Percentiles rank a stretch among this genome's conserved stretches.
Conservation (phyloP, 2,329 filamentous ascomycete species). For the Cladophialophora exuberans region DNA sequence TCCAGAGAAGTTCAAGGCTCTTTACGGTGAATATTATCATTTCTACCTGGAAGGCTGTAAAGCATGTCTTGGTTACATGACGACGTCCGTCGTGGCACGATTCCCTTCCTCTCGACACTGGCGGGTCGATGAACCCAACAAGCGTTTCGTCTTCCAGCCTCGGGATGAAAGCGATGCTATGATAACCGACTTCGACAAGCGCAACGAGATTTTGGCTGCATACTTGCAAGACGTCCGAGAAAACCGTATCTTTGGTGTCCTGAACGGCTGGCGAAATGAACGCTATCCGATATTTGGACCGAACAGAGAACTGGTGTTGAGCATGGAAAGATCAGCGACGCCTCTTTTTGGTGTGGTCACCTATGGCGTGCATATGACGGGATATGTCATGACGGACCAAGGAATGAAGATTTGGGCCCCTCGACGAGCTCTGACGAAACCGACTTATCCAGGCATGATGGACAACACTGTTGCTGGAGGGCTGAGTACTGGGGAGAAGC, state of each 20-base stretch:
- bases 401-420: constrained; percentile 85
- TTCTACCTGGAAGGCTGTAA: constrained; percentile 70
- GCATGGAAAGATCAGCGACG: constrained; percentile 75
- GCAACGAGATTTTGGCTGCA: constrained; percentile 60
- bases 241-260: constrained; percentile 71
- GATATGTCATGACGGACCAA: constrained; percentile 62
- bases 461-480: constrained; percentile 94
- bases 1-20: constrained; percentile 58
- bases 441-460: constrained; percentile 87
- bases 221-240: constrained; percentile 70
- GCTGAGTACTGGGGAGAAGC: constrained; percentile 77
- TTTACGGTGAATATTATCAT: constrained; percentile 60
- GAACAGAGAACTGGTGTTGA: constrained; percentile 64
- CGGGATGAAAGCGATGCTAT: constrained; percentile 17
- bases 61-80: constrained; percentile 63
- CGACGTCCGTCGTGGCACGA: constrained; percentile 36
- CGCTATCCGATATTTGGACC: constrained; percentile 75
- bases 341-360: constrained; percentile 75
- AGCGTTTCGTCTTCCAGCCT: constrained; percentile 29
- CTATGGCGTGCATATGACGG: constrained; percentile 82
- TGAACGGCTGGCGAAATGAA: constrained; percentile 80
- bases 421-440: constrained; percentile 72
- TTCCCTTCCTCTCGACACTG: constrained; percentile 26
- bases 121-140: constrained; percentile 15
- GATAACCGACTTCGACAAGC: constrained; percentile 58